A percentile compares a stretch with the other conserved stretches of the same genome.
Evolutionary conservation across 2,329 filamentous ascomycete genomes (phyloP).

Genomic region (Helotiales sp.): DNA sequence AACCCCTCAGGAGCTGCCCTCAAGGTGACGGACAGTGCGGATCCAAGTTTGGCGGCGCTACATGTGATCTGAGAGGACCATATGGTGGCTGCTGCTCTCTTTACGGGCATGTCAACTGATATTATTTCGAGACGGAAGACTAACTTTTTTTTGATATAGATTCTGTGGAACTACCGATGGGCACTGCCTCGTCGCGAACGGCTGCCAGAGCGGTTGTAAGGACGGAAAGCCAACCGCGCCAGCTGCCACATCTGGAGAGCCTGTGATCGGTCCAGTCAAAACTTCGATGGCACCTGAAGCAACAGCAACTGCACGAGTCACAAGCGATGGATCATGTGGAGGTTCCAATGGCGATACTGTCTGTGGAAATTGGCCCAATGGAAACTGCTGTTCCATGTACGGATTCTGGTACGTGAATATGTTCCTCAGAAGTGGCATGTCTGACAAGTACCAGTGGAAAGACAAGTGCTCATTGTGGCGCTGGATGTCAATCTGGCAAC

Average conservation of each 20-base stretch:
- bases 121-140: neutral
- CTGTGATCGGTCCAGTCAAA: constrained; percentile 35
- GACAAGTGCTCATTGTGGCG: constrained; percentile 56
- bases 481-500: constrained; percentile 60
- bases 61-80: constrained; percentile 33
- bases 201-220: constrained; percentile 42
- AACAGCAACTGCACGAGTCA: constrained; percentile 44
- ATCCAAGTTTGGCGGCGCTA: constrained; percentile 21
- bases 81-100: constrained; percentile 41
- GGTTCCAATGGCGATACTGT: constrained; percentile 52
- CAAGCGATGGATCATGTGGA: constrained; percentile 60
- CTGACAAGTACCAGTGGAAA: constrained; percentile 42
- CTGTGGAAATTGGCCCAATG: constrained; percentile 57
- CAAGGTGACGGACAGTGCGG: constrained; percentile 40
- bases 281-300: constrained; percentile 32
- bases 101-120: constrained; percentile 34
- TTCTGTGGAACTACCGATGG: constrained; percentile 38
- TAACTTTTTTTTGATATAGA: constrained; percentile 23
- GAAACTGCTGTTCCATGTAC: constrained; percentile 61
- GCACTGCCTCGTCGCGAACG: constrained; percentile 37
- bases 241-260: constrained; percentile 36
- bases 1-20: constrained; percentile 18
- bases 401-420: constrained; percentile 52
- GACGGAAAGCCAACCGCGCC: constrained; percentile 22
- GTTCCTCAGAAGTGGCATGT: neutral